A percentile compares a stretch with the other conserved stretches of the same genome.
Conservation (phyloP, 1,139 yeast genomes). For the Candida buenavistaensis region DNA sequence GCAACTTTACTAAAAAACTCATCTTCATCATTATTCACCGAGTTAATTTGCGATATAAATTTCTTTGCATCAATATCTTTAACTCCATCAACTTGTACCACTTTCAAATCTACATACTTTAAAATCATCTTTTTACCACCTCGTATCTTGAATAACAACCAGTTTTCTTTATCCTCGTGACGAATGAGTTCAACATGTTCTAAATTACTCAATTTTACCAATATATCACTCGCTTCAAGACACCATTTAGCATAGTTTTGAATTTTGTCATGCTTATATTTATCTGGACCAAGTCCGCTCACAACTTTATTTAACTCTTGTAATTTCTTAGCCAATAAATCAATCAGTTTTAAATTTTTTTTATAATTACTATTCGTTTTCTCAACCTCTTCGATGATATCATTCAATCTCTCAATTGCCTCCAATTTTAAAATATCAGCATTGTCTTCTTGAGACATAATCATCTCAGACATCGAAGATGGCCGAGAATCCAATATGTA, state of each 20-base stretch:
- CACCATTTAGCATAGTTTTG: conserved; percentile 32
- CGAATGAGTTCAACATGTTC: conserved; percentile 9
- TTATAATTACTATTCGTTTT: conserved; percentile 10
- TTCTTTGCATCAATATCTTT: not conserved
- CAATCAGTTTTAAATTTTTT: conserved; percentile 8
- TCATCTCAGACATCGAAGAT: not conserved
- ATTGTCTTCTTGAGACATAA: not conserved
- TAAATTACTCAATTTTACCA: conserved; percentile 18
- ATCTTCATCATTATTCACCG: conserved; percentile 1
- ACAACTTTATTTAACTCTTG: conserved; percentile 6
- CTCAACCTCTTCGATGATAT: conserved; percentile 7
- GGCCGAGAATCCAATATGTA: conserved; percentile 1
- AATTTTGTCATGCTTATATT: conserved; percentile 13
- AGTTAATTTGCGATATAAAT: not conserved
- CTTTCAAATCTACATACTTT: conserved; percentile 9
- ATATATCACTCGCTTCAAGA: conserved; percentile 27
- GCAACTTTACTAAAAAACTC: not conserved
- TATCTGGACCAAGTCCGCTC: conserved; percentile 5
- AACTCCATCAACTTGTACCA: conserved; percentile 7
- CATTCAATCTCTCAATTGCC: conserved; percentile 6
- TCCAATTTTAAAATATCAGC: conserved; percentile 1
- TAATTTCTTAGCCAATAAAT: conserved; percentile 7
- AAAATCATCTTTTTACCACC: conserved; percentile 10
- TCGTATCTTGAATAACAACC: not conserved
- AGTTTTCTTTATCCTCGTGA: not conserved